Evolutionary conservation across 306 rosid species (phyloP).

Genomic region (Prunus kanzakura): DNA sequence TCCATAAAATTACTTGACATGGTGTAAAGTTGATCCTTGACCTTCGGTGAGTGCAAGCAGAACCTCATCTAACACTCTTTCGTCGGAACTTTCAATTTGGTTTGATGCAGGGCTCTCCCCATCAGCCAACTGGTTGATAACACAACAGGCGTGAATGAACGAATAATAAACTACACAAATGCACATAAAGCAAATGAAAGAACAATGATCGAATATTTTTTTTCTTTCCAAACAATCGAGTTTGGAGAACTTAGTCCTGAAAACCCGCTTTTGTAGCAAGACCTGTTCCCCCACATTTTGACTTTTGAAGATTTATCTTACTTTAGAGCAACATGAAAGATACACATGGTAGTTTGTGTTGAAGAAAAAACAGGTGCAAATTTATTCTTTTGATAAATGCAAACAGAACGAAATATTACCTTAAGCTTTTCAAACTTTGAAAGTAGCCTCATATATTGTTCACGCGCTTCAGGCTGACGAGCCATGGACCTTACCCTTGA

Average conservation of each 20-base stretch:
- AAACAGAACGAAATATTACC: conserved; percentile 30
- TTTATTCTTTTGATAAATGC: neutral
- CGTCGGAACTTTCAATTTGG: conserved; percentile 3
- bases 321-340: neutral
- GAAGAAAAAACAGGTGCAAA: neutral
- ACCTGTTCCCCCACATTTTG: neutral
- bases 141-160: neutral
- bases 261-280: neutral
- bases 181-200: neutral
- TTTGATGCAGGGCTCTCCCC: conserved; percentile 4
- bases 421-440: conserved; percentile 42
- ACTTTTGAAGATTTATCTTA: neutral
- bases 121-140: conserved; percentile 20
- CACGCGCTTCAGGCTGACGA: conserved; percentile 56
- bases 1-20: neutral
- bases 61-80: conserved; percentile 3
- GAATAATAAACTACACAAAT: neutral
- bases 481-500: conserved; percentile 64
- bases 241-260: neutral
- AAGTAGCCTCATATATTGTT: conserved; percentile 64
- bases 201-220: too few species aligned
- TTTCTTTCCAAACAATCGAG: neutral
- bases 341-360: neutral
- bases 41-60: neutral
- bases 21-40: conserved; percentile 2